Base-by-base conservation (phyloP, 768 basidiomycete species). In the Tulasnella sp. region DNA sequence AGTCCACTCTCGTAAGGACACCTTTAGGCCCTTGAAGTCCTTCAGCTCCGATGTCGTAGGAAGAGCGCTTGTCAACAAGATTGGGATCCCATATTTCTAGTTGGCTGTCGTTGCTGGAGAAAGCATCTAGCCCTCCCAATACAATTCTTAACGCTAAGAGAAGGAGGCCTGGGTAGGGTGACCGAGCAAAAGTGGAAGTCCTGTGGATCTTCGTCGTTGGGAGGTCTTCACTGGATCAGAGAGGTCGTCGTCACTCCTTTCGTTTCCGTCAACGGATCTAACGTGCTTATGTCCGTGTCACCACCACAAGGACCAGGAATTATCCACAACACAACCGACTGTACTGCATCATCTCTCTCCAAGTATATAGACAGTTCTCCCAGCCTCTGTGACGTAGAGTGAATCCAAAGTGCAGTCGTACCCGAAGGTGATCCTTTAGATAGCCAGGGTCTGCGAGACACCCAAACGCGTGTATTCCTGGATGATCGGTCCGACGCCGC, bases 21-120 rank as follows among this genome's bases (percentile, higher is more conserved):
- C 89, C 93, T 79, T 86, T 88, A 0, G 93, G 90, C 9, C 88
- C 88, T 77, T 85, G 83, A 86, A 3, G 85, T n/a, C n/a, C 88
- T 80, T 88, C 86, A 1, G 86, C 85, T 42, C 93, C 91, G 37
- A 92, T 86, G 83, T 91, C 89, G 81, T 89, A 89, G n/a, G n/a
- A 89, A 78, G 42, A 86, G 81, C 95, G 95, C n/a, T n/a, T n/a
- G n/a, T n/a, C n/a, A 84, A 95, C 88, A 40, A 94, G 95, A 39
- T 90, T 89, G 95, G 96, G 99, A 78, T 99, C 91, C 99, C 97
- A n/a, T 70, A 99, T 90, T 79, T 99, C 97, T 70, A 99, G 90
- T 79, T 91, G 90, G 80, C 91, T 91, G 81, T 96, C 94, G 83
- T 96, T 94, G 79, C 92, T 93, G 85, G 98, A 98, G 8, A 91